A percentile compares a stretch with the other conserved stretches of the same genome.
Evolutionary conservation across 768 basidiomycete genomes (phyloP).

Genomic region (Rhodosporidiobolus sp.): DNA sequence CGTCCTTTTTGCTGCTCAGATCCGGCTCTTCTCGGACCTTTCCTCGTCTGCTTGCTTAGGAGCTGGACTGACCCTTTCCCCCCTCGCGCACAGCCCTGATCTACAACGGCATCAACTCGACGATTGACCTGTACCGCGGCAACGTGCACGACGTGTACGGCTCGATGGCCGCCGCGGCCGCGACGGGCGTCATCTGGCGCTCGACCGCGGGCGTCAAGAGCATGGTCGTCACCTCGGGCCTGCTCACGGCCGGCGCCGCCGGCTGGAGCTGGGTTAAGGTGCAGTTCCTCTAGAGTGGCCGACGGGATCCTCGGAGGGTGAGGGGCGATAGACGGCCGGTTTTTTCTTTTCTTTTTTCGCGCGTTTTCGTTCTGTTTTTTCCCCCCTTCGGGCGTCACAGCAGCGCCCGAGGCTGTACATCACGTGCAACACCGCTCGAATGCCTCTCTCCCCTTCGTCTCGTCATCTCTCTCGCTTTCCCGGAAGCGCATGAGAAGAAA

Average conservation of each 20-base stretch:
- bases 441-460: no score
- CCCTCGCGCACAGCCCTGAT: conserved; percentile 64
- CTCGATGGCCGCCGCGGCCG: conserved; percentile 84
- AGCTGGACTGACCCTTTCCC: background rate
- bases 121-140: conserved; percentile 73
- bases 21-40: no score
- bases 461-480: no score
- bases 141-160: conserved; percentile 88
- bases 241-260: conserved; percentile 86
- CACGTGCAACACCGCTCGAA: no score
- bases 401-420: no score
- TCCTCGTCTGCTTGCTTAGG: background rate
- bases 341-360: no score
- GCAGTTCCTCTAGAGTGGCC: conserved; percentile 57
- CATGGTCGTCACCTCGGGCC: conserved; percentile 78
- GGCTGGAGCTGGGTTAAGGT: conserved; percentile 93
- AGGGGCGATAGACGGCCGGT: no score
- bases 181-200: conserved; percentile 88
- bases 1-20: conserved; percentile 46
- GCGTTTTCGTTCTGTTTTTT: no score
- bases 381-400: no score
- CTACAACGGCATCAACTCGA: conserved; percentile 95
- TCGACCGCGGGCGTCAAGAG: conserved; percentile 91
- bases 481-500: no score
- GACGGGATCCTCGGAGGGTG: no score